Percentiles rank a stretch among this genome's conserved stretches.
These are phyloP conservation scores for Globisporangium orthogonon DNA, from an alignment of 352 stramenopile genomes.

Conservation along the genomic window DNA sequence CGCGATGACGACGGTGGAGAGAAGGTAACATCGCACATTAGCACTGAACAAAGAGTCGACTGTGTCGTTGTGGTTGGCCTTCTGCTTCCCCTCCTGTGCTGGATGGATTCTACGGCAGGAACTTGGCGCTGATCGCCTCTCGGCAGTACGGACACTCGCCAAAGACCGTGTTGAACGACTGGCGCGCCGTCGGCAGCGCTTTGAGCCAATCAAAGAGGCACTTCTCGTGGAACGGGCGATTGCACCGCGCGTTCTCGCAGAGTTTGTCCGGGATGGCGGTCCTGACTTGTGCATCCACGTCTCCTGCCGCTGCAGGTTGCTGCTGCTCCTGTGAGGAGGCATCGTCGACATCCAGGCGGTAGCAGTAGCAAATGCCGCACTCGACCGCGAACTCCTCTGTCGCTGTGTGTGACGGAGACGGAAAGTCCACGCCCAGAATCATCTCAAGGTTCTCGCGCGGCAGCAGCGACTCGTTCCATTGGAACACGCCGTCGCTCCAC, in stretches of 20 bases:
- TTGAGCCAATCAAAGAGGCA: constrained; percentile 90
- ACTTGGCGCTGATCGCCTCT: constrained; percentile 81
- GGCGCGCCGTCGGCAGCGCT: constrained; percentile 76
- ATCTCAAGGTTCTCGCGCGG: constrained; percentile 66
- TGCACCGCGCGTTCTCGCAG: constrained; percentile 83
- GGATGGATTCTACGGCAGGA: constrained; percentile 13
- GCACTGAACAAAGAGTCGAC: not conserved
- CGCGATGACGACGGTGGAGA: not conserved
- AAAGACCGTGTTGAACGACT: constrained; percentile 89
- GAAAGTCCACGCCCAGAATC: constrained; percentile 53
- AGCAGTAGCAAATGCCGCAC: constrained; percentile 89
- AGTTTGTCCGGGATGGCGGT: constrained; percentile 70
- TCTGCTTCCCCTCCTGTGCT: too few relatives aligned
- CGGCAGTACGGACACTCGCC: constrained; percentile 88
- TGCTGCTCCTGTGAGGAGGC: not conserved
- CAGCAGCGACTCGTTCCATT: constrained; percentile 50
- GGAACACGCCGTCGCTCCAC: constrained; percentile 44
- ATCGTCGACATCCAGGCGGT: constrained; percentile 44
- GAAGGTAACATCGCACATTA: not conserved
- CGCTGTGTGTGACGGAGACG: constrained; percentile 39
- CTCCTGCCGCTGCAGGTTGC: not conserved
- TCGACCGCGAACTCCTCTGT: constrained; percentile 72
- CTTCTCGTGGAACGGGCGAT: constrained; percentile 80
- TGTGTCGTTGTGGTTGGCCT: not conserved
- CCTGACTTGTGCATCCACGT: constrained; percentile 1